Conservation (phyloP, 1,139 yeast species). For the Groenewaldozyma auringiensis region DNA sequence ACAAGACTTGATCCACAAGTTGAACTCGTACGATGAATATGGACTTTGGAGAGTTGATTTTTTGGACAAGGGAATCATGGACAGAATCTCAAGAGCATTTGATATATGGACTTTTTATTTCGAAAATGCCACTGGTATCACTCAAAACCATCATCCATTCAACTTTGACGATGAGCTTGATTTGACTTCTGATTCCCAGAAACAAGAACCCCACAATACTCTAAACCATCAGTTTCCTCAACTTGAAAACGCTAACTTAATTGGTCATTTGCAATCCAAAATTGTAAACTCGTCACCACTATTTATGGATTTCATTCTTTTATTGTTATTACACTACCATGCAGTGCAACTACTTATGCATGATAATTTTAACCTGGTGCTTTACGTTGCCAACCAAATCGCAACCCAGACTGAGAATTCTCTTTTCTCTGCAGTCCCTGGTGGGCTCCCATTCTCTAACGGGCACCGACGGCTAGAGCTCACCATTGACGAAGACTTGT, state of each 20-base stretch:
- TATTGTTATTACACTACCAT: constrained; percentile 24
- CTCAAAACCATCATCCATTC: constrained; percentile 16
- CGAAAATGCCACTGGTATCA: constrained; percentile 20
- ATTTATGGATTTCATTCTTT: constrained; percentile 20
- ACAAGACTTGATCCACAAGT: constrained; percentile 12
- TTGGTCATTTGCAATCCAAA: constrained; percentile 14
- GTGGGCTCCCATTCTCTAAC: background rate
- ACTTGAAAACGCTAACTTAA: constrained; percentile 13
- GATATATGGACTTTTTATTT: constrained; percentile 28
- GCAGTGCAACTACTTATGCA: constrained; percentile 24
- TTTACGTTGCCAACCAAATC: constrained; percentile 10
- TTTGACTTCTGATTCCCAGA: background rate
- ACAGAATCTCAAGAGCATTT: constrained; percentile 26
- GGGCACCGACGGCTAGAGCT: background rate
- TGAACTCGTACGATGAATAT: constrained; percentile 11
- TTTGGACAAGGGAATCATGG: constrained; percentile 22
- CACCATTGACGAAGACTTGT: constrained; percentile 12
- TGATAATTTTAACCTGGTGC: constrained; percentile 22
- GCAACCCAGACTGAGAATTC: constrained; percentile 5
- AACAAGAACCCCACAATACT: background rate
- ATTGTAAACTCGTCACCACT: constrained; percentile 11
- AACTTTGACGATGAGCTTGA: background rate
- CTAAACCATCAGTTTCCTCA: constrained; percentile 2
- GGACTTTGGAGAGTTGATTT: constrained; percentile 15
- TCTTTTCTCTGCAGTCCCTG: background rate